phyloP scores from a whole-genome alignment of 2,329 filamentous ascomycete genomes.

The Ophiobolus disseminans region DNA sequence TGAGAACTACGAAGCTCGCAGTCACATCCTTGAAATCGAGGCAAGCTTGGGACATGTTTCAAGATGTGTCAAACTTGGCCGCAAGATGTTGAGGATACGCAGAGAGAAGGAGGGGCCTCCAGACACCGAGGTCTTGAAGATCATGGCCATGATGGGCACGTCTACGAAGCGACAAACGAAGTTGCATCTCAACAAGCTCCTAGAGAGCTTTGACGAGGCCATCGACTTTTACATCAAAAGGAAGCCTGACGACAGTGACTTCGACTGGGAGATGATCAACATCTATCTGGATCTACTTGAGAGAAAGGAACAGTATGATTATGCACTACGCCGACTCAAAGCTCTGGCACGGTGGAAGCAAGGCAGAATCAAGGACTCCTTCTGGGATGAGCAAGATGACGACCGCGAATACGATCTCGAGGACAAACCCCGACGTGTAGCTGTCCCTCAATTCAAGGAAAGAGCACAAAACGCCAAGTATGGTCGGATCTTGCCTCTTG shows the following conservation, averaged over 20 bases:
- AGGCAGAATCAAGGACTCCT: slow-evolving; percentile 73
- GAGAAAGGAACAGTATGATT: slow-evolving; percentile 66
- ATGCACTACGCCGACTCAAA: slow-evolving; percentile 75
- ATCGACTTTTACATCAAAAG: slow-evolving; percentile 55
- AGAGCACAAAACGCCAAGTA: slow-evolving; percentile 67
- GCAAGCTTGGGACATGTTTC: slow-evolving; percentile 53
- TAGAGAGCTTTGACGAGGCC: slow-evolving; percentile 60
- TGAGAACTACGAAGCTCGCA: slow-evolving; percentile 60
- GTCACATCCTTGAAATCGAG: slow-evolving; percentile 63
- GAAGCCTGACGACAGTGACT: slow-evolving; percentile 55
- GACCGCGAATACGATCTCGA: slow-evolving; percentile 89
- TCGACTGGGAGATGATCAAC: slow-evolving; percentile 82
- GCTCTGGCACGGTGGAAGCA: slow-evolving; percentile 81
- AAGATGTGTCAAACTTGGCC: slow-evolving; percentile 51
- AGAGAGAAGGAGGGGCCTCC: slow-evolving; percentile 50
- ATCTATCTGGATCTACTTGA: slow-evolving; percentile 84
- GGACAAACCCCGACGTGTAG: slow-evolving; percentile 69
- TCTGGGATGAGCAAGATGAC: slow-evolving; percentile 79
- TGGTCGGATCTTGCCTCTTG: slow-evolving; percentile 76
- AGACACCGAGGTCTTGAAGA: slow-evolving; percentile 61
- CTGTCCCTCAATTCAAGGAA: slow-evolving; percentile 67
- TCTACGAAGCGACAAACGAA: slow-evolving; percentile 56
- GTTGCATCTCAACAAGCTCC: slow-evolving; percentile 56
- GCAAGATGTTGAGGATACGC: slow-evolving; percentile 60
- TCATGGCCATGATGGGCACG: slow-evolving; percentile 65